Evolutionary conservation across 768 basidiomycete species (phyloP), one percentile per base, ranked within the genome.

Genomic region (Boletus vermiculosoides): DNA sequence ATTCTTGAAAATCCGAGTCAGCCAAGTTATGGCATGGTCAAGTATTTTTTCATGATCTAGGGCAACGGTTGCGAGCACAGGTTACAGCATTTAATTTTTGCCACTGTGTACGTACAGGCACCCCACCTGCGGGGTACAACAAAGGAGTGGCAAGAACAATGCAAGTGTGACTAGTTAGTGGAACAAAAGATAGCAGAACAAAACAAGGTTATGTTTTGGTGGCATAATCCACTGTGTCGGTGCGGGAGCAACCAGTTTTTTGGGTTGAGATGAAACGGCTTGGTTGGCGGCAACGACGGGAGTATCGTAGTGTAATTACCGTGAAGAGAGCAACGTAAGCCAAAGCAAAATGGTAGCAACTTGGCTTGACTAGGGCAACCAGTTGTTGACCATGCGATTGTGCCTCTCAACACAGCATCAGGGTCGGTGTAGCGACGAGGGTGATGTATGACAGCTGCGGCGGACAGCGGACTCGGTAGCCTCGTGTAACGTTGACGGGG

Each of bases 401-500:
- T 45, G 1, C 36, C 48, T 41, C 48, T 7, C n/a, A 50, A 40
- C 50, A 25, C 4, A n/a, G 6, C 15, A 1, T 18, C 34, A 45
- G 45, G 59, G 55, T 45, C 15, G 44, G 49, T 31, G 55, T 62
- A 36, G 31, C 50, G 33, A 50, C 52, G 50, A 37, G 45, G 16
- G 34, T 50, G 2, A 2, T 28, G 5, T 7, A 28, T 48, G 37
- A 45, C 45, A 39, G 58, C 7, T 31, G 37, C 37, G 49, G 15
- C 13, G 15, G 45, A 59, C 44, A 10, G n/a, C 20, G 31, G 34
- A 16, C 45, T 53, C 47, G 58, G 57, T 72, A 71, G 66, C 70
- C 70, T 71, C 70, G 71, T 71, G 70, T 70, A 69, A 62, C 67
- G 67, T 59, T 55, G 69, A 70, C 63, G 65, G 69, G 22, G 65